Evolutionary conservation across 352 stramenopile genomes (phyloP).

Genomic region (Globisporangium megalacanthum): DNA sequence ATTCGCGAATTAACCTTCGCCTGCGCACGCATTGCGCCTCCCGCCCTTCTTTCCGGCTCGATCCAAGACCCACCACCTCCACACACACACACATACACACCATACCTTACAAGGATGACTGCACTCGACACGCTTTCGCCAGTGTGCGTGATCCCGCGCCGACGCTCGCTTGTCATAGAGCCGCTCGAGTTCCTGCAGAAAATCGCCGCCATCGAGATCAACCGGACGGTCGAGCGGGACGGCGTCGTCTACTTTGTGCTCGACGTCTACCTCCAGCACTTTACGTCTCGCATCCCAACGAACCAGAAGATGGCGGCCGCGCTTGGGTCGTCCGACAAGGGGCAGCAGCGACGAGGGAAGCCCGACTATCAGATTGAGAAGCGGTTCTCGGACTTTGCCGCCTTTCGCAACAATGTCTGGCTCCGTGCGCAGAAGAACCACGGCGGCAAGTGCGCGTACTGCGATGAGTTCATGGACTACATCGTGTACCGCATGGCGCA

Average conservation of each 20-base stretch:
- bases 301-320: slow-evolving; percentile 23
- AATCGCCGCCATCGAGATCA: slow-evolving; percentile 28
- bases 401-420: slow-evolving; percentile 46
- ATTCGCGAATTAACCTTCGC: slow-evolving; percentile 4
- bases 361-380: slow-evolving; percentile 47
- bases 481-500: slow-evolving; percentile 48
- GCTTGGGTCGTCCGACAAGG: slow-evolving; percentile 5
- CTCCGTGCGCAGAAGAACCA: slow-evolving; percentile 37
- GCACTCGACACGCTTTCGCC: slow-evolving; percentile 6
- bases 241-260: slow-evolving; percentile 25
- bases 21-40: not conserved
- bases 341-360: slow-evolving; percentile 11
- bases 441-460: slow-evolving; percentile 34
- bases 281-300: slow-evolving; percentile 52
- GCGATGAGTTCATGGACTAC: slow-evolving; percentile 43
- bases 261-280: slow-evolving; percentile 53
- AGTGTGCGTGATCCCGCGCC: slow-evolving; percentile 9
- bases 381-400: slow-evolving; percentile 47
- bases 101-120: not conserved
- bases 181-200: slow-evolving; percentile 18
- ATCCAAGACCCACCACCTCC: not conserved
- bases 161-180: slow-evolving; percentile 8
- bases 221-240: slow-evolving; percentile 15
- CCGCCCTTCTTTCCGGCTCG: not conserved
- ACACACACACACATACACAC: not conserved